These are phyloP conservation scores for Furcasterigmium sp. DNA, from an alignment of 2,329 filamentous ascomycete genomes.

Conservation along the genomic window DNA sequence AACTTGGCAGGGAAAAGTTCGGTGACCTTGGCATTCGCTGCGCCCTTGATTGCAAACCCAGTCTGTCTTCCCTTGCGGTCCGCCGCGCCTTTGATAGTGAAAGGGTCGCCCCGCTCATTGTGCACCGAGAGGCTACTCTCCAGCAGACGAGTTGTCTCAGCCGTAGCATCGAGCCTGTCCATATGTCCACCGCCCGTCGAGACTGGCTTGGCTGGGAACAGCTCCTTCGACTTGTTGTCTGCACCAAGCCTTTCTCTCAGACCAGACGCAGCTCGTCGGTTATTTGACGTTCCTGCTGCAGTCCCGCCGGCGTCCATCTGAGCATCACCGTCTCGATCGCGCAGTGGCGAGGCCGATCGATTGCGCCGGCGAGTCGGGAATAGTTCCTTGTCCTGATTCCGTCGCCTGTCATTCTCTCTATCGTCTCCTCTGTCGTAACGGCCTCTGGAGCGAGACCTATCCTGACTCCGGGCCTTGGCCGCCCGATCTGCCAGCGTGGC, in stretches of 20 bases:
- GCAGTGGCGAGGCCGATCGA: conserved; percentile 47
- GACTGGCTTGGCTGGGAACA: conserved; percentile 29
- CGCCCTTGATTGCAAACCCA: conserved; percentile 64
- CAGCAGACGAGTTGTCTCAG: conserved; percentile 17
- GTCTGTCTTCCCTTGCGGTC: conserved; percentile 37
- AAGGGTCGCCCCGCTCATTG: conserved; percentile 18
- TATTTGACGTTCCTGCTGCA: conserved; percentile 20
- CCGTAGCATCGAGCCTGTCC: conserved; percentile 16
- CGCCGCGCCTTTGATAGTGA: conserved; percentile 58
- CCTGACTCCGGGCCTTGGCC: conserved; percentile 23
- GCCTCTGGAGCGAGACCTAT: conserved; percentile 16
- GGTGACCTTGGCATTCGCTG: conserved; percentile 44
- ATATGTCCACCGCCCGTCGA: conserved; percentile 29
- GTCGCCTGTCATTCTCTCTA: conserved; percentile 20
- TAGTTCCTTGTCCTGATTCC: conserved; percentile 56
- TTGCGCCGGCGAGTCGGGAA: conserved; percentile 46
- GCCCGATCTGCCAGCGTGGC: conserved; percentile 23
- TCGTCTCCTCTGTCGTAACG: conserved; percentile 20
- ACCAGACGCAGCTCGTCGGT: conserved; percentile 25
- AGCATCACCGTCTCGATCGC: conserved; percentile 36
- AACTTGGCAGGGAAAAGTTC: conserved; percentile 67
- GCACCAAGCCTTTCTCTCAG: conserved; percentile 25
- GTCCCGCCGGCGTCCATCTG: conserved; percentile 24
- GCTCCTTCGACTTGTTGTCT: conserved; percentile 27
- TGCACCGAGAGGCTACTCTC: not conserved